Evolutionary conservation across 2,329 filamentous ascomycete species (phyloP), one percentile per base, ranked within the genome.

Genomic region (Scytalidium sp.): DNA sequence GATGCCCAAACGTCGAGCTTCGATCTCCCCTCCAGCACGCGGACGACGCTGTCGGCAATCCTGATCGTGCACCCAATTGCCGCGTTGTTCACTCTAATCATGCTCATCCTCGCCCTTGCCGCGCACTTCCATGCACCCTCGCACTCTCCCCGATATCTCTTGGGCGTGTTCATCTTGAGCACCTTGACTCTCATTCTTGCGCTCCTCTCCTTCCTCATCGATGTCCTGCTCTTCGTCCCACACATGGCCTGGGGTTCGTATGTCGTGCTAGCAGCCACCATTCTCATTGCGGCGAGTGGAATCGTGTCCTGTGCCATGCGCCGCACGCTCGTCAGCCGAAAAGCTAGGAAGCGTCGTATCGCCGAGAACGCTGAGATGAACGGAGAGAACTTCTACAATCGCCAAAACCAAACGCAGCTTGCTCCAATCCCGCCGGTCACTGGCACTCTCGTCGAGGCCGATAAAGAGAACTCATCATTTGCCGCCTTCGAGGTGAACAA

Each of bases 281-380:
- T 97, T 52, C 73, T 97, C 49, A 88, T 96, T 45, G 84, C 88
- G 46, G 75, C 90, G 20, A 88, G 89, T 64, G 87, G 86, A 40
- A 80, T 99, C 50, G 84, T 97, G 29, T 92, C 91, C 8, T 99
- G 92, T 67, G 91, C 90, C 19, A 97, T 97, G 91, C 87, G 94
- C 56, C 84, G 93, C 52, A 95, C 92, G 2, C 75, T 97, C 50
- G 89, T 97, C 53, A 89, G 89, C 68, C 83, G 93, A 60, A 97
- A 97, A 73, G 89, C 92, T n/a, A 82, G 92, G 54, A 92, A 94
- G 77, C 90, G 86, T 74, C 83, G 90, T 42, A 95, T 97, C 64
- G 90, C 85, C 2, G 88, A 95, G 68, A 96, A 97, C 65, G 90
- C 92, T 7, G 92, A 97, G 66, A 97, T 97, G 92, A 97, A 89